Percentiles rank a stretch among this genome's conserved stretches.
phyloP scores from a whole-genome alignment of 441 rosid genomes.

The Populus hybrid region DNA sequence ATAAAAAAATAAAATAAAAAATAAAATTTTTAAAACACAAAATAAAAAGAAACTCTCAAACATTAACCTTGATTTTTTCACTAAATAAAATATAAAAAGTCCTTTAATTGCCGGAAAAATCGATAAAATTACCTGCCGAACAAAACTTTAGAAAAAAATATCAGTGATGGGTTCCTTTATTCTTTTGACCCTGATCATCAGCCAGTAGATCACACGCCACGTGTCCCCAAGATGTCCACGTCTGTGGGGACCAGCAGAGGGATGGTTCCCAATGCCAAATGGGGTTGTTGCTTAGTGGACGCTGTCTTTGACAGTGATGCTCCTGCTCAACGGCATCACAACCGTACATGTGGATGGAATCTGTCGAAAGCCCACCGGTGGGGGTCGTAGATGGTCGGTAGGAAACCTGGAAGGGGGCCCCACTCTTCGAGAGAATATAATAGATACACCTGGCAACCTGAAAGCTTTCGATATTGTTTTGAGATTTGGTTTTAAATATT shows the following conservation, averaged over 20 bases:
- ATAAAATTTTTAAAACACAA: too few species aligned
- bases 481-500: too few species aligned
- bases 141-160: background rate
- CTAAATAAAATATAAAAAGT: too few species aligned
- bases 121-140: background rate
- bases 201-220: slow-evolving; percentile 31
- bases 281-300: slow-evolving; percentile 11
- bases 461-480: background rate
- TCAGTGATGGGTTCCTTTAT: slow-evolving; percentile 19
- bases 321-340: background rate
- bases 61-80: too few species aligned
- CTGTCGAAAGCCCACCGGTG: slow-evolving; percentile 4
- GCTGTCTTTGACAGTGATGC: slow-evolving; percentile 26
- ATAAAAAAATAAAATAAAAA: too few species aligned
- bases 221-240: slow-evolving; percentile 13
- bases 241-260: slow-evolving; percentile 17
- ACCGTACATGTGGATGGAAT: slow-evolving; percentile 35
- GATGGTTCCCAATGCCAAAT: slow-evolving; percentile 18
- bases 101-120: too few species aligned
- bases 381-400: slow-evolving; percentile 33
- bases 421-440: background rate
- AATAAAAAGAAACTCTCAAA: too few species aligned
- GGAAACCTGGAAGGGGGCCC: slow-evolving; percentile 13
- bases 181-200: slow-evolving; percentile 17
- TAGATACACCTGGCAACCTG: slow-evolving; percentile 16